Evolutionary conservation across 805 yeast species (phyloP).

Genomic region (Myxozyma mucilagina): DNA sequence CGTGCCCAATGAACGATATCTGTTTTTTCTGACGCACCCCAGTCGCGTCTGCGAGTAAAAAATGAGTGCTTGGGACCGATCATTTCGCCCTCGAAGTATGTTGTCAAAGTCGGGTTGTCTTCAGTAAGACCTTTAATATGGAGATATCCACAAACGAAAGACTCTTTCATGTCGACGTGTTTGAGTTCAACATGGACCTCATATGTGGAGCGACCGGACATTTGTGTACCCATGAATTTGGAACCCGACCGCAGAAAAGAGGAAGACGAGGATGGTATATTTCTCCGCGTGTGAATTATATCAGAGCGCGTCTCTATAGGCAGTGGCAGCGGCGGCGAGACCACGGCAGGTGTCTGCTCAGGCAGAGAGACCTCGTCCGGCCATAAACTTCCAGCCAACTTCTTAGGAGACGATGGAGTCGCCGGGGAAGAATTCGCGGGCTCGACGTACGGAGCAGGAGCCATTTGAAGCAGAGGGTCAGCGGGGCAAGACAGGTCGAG

Average conservation of each 20-base stretch:
- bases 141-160: conserved; percentile 59
- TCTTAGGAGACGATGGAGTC: neutral
- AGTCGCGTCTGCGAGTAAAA: conserved; percentile 55
- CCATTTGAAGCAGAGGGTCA: conserved; percentile 1
- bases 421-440: neutral
- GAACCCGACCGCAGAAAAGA: conserved; percentile 63
- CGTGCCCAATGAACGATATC: conserved; percentile 70
- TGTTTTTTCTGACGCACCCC: conserved; percentile 63
- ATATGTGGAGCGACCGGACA: conserved; percentile 63
- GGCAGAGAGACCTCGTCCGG: neutral
- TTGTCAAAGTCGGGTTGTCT: conserved; percentile 61
- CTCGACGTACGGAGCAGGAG: conserved; percentile 9
- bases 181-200: conserved; percentile 69
- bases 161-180: conserved; percentile 61
- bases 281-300: conserved; percentile 13
- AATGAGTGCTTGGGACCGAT: conserved; percentile 62
- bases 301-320: conserved; percentile 21
- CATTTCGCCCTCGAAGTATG: conserved; percentile 72
- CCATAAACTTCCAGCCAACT: neutral
- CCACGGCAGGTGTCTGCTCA: conserved; percentile 5
- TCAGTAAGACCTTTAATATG: conserved; percentile 64
- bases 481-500: neutral
- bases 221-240: conserved; percentile 65
- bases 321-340: conserved; percentile 21
- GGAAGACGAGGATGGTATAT: conserved; percentile 31